Evolutionary conservation across 2,329 filamentous ascomycete genomes (phyloP).

Genomic region (Diaporthe velutina): DNA sequence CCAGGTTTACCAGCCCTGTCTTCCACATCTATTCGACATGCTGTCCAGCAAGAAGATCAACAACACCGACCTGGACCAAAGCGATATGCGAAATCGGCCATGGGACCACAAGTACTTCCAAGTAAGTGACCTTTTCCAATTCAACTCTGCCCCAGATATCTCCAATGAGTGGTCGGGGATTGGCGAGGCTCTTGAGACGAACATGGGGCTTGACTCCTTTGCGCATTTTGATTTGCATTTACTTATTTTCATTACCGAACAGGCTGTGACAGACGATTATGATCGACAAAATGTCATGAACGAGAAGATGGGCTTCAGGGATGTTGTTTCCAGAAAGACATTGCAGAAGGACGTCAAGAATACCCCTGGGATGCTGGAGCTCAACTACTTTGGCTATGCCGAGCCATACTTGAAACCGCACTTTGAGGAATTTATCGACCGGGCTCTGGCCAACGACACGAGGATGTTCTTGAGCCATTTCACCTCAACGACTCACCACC

Average conservation of each 20-base stretch:
- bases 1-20: slow-evolving; percentile 59
- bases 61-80: slow-evolving; percentile 12
- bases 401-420: slow-evolving; percentile 57
- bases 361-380: background rate
- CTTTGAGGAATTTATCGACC: slow-evolving; percentile 49
- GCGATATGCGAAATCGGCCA: slow-evolving; percentile 44
- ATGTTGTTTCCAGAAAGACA: slow-evolving; percentile 40
- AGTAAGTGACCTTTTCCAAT: background rate
- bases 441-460: slow-evolving; percentile 46
- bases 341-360: slow-evolving; percentile 18
- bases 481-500: slow-evolving; percentile 56
- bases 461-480: slow-evolving; percentile 53
- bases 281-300: slow-evolving; percentile 52
- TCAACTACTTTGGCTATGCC: slow-evolving; percentile 59
- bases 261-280: slow-evolving; percentile 49
- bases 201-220: background rate
- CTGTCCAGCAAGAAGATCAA: slow-evolving; percentile 46
- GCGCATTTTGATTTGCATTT: background rate
- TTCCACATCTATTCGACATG: slow-evolving; percentile 55
- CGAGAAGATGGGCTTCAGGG: slow-evolving; percentile 48
- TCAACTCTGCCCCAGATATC: background rate
- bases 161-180: background rate
- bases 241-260: background rate
- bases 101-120: slow-evolving; percentile 52
- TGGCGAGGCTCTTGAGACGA: background rate